Conservation (phyloP, 148 eudicot species). For the Chenopodium quinoa region DNA sequence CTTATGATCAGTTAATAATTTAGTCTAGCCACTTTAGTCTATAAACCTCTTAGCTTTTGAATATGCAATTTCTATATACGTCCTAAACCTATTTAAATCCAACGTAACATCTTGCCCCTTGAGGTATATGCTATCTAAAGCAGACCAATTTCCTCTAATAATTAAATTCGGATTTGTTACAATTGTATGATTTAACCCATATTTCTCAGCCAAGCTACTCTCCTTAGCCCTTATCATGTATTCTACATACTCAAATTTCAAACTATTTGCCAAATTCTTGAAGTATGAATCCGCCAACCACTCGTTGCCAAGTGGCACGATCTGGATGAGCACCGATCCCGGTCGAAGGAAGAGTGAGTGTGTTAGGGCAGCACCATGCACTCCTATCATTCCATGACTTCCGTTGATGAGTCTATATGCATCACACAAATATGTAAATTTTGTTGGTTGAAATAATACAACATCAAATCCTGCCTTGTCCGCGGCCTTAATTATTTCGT, state of each 20-base stretch:
- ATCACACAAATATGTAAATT: slow-evolving; percentile 35
- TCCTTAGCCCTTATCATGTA: slow-evolving; percentile 47
- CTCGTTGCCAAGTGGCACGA: slow-evolving; percentile 53
- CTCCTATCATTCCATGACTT: slow-evolving; percentile 55
- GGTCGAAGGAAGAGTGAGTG: slow-evolving; percentile 52
- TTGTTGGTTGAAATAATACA: slow-evolving; percentile 40
- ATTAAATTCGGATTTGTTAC: slow-evolving; percentile 32
- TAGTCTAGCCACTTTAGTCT: slow-evolving; percentile 23
- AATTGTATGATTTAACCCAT: slow-evolving; percentile 32
- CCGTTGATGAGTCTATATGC: slow-evolving; percentile 36
- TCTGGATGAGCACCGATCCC: slow-evolving; percentile 41
- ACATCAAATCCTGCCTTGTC: slow-evolving; percentile 53
- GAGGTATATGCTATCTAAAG: slow-evolving; percentile 35
- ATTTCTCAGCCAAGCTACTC: slow-evolving; percentile 46
- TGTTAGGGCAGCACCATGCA: slow-evolving; percentile 58
- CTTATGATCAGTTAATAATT: background rate
- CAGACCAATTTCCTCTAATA: slow-evolving; percentile 41
- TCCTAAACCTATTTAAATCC: slow-evolving; percentile 34
- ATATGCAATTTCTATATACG: slow-evolving; percentile 37
- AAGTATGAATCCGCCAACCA: slow-evolving; percentile 46
- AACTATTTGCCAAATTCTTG: slow-evolving; percentile 39
- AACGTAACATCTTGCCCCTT: slow-evolving; percentile 46
- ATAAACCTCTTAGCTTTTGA: slow-evolving; percentile 40
- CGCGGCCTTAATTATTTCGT: slow-evolving; percentile 20
- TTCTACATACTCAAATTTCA: slow-evolving; percentile 49